Conservation (phyloP, 345 rosid genomes). For the Eucalyptus tenuipes region DNA sequence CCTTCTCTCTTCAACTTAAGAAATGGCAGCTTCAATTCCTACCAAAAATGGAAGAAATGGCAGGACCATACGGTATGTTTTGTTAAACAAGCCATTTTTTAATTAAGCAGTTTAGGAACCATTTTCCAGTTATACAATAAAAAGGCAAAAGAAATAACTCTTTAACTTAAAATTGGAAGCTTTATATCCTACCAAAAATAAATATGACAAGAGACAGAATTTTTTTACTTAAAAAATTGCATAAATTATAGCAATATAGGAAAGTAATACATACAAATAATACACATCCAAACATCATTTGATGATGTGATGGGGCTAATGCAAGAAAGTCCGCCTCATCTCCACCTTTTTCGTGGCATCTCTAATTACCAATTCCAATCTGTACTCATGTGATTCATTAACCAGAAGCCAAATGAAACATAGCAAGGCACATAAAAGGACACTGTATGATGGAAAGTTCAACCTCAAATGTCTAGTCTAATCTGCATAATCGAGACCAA, state of each 20-base stretch:
- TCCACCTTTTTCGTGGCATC: not conserved
- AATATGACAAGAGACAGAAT: not conserved
- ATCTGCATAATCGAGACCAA: not conserved
- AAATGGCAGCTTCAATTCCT: not conserved
- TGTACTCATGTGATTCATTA: not conserved
- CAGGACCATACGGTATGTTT: not conserved
- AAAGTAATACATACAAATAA: not conserved
- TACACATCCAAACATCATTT: not conserved
- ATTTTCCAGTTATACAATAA: not conserved
- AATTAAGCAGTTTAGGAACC: not conserved
- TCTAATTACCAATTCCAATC: not conserved
- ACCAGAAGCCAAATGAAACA: not conserved
- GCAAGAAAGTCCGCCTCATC: not conserved
- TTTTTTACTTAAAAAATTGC: not conserved
- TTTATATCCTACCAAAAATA: not conserved
- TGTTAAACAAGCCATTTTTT: not conserved
- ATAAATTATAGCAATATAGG: not conserved
- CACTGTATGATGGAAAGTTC: not conserved
- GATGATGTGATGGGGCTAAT: not conserved
- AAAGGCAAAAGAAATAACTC: not conserved
- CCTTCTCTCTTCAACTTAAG: not conserved
- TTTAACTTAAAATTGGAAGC: not conserved
- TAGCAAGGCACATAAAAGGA: not conserved
- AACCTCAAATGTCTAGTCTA: not conserved
- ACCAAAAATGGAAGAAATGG: not conserved